A percentile compares a stretch with the other conserved stretches of the same genome.
Evolutionary conservation across 1,139 yeast species (phyloP).

Genomic region (Geotrichum fermentans): DNA sequence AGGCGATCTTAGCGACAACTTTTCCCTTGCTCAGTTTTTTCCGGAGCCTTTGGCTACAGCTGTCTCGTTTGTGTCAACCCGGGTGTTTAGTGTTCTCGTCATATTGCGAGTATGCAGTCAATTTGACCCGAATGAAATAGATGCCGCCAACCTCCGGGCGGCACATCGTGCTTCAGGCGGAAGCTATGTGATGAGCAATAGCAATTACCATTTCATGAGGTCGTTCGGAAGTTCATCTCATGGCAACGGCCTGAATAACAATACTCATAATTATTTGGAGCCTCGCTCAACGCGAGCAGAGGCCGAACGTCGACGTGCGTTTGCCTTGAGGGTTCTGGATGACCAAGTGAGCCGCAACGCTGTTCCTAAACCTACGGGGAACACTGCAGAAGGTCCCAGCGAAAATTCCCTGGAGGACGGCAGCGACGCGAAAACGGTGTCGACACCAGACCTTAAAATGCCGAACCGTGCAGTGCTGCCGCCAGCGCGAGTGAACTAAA

Average conservation of each 20-base stretch:
- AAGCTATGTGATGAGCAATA: constrained; percentile 18
- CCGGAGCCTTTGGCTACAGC: constrained; percentile 53
- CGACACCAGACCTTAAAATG: constrained; percentile 8
- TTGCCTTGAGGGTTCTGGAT: constrained; percentile 77
- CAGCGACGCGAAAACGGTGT: background rate
- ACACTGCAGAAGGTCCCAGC: background rate
- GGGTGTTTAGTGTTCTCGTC: constrained; percentile 49
- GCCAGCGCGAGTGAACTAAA: constrained; percentile 14
- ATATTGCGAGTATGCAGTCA: constrained; percentile 56
- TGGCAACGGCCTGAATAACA: background rate
- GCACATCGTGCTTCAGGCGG: constrained; percentile 15
- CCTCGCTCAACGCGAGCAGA: constrained; percentile 32
- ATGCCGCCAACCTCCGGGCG: constrained; percentile 68
- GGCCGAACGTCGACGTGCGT: constrained; percentile 84
- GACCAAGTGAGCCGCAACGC: background rate
- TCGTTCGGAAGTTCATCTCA: background rate
- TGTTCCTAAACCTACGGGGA: background rate
- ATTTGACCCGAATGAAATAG: constrained; percentile 65
- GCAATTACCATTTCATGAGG: constrained; percentile 9
- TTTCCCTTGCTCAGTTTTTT: constrained; percentile 68
- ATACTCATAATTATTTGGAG: background rate
- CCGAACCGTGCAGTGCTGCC: constrained; percentile 18
- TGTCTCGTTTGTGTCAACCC: constrained; percentile 51
- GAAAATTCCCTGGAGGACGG: background rate
- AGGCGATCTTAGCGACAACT: constrained; percentile 91